phyloP scores from a whole-genome alignment of 495 filamentous ascomycete species.

The Endocarpon pusillum region DNA sequence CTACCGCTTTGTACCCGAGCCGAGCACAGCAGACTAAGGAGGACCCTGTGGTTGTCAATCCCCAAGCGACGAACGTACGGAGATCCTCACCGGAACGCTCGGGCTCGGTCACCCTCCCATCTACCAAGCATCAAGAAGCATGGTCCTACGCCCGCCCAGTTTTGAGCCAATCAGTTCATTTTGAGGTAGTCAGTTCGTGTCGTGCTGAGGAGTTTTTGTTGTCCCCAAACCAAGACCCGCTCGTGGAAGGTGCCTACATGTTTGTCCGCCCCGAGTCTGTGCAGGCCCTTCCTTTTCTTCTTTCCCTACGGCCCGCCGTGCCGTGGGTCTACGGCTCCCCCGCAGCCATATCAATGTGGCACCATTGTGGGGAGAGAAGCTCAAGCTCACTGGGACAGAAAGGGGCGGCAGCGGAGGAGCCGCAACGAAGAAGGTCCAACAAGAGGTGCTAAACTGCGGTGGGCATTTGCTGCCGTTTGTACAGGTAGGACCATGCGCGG shows the following conservation, averaged over 20 bases:
- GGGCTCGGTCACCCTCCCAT: conserved; percentile 34
- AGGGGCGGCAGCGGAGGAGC: conserved; percentile 52
- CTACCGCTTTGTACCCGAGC: conserved; percentile 29
- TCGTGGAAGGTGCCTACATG: conserved; percentile 15
- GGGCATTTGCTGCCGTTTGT: conserved; percentile 61
- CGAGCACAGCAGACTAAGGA: too few relatives aligned
- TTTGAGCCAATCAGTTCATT: too few relatives aligned
- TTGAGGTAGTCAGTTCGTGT: conserved; percentile 4
- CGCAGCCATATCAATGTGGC: conserved; percentile 34
- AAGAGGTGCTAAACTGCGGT: conserved; percentile 35
- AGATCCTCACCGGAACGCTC: too few relatives aligned
- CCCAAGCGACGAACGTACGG: too few relatives aligned
- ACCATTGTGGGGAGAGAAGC: conserved; percentile 31
- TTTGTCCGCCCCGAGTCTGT: conserved; percentile 16
- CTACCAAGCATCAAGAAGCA: conserved; percentile 43
- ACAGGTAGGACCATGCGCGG: conserved; percentile 30
- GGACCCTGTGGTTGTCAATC: too few relatives aligned
- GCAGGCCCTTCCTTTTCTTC: conserved; percentile 34
- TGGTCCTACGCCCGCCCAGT: conserved; percentile 17
- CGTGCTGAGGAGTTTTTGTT: conserved; percentile 32
- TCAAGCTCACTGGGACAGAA: conserved; percentile 46
- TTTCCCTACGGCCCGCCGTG: conserved; percentile 40
- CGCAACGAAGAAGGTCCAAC: conserved; percentile 35
- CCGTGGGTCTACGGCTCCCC: conserved; percentile 50
- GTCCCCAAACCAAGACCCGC: conserved; percentile 20